phyloP scores from a whole-genome alignment of 2,329 filamentous ascomycete species.

The Myriosclerotinia scirpicola region DNA sequence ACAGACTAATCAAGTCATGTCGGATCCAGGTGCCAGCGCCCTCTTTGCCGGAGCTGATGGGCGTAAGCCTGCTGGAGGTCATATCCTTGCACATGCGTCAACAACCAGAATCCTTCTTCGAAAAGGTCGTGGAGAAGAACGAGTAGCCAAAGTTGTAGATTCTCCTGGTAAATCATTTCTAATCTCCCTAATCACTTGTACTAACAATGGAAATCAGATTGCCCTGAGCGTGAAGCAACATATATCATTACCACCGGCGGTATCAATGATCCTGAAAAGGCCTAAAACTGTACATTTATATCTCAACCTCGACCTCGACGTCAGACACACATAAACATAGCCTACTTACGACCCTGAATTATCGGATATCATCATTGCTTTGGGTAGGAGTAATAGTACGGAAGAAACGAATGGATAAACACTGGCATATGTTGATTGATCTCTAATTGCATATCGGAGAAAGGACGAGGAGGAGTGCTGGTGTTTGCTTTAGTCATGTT shows the following conservation, averaged over 20 bases:
- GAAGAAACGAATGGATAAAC: slow-evolving; percentile 11
- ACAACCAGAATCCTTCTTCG: slow-evolving; percentile 65
- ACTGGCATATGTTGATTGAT: slow-evolving; percentile 10
- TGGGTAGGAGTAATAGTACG: neutral
- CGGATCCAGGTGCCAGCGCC: slow-evolving; percentile 66
- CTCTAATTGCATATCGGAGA: slow-evolving; percentile 2
- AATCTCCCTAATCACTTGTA: neutral
- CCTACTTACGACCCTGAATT: neutral
- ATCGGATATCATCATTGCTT: slow-evolving; percentile 4
- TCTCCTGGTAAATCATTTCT: slow-evolving; percentile 54
- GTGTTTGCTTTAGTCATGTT: slow-evolving; percentile 22
- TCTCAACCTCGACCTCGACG: neutral
- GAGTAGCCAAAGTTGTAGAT: slow-evolving; percentile 68
- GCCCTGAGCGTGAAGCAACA: slow-evolving; percentile 66
- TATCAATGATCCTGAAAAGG: slow-evolving; percentile 66
- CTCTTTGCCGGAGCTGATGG: slow-evolving; percentile 68
- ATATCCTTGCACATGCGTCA: slow-evolving; percentile 68
- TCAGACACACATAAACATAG: neutral
- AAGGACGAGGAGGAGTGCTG: neutral
- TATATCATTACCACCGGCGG: slow-evolving; percentile 70
- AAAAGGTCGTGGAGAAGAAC: slow-evolving; percentile 68
- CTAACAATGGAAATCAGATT: slow-evolving; percentile 48
- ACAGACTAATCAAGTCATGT: slow-evolving; percentile 70
- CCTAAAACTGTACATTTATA: slow-evolving; percentile 40
- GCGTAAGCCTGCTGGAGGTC: slow-evolving; percentile 65